Evolutionary conservation across 106 monocot genomes (phyloP).

Genomic region (Vanilla planifolia): DNA sequence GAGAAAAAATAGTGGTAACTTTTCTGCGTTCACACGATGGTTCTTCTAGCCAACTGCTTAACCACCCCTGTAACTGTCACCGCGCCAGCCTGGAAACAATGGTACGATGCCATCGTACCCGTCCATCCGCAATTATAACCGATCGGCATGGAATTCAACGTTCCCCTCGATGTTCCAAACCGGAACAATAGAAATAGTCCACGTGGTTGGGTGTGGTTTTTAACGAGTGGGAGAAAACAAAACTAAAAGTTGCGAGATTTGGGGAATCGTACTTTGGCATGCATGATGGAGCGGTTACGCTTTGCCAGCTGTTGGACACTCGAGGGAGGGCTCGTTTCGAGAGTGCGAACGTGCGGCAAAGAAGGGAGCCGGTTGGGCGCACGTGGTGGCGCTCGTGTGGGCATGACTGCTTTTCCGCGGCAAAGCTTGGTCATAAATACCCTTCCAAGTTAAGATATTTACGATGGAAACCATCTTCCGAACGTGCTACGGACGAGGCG

Average conservation of each 20-base stretch:
- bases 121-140: too few relatives aligned
- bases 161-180: background rate
- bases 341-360: too few relatives aligned
- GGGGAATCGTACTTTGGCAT: conserved; percentile 6
- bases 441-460: background rate
- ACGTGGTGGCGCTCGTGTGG: background rate
- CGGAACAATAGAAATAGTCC: background rate
- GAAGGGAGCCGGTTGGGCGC: conserved; percentile 1
- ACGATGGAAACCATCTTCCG: background rate
- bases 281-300: background rate
- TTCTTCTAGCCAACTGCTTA: too few relatives aligned
- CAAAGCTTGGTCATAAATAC: background rate
- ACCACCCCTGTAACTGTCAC: too few relatives aligned
- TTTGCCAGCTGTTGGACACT: conserved; percentile 1
- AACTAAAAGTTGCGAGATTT: background rate
- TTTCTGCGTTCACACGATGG: too few relatives aligned
- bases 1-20: too few relatives aligned
- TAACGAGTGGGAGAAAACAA: background rate
- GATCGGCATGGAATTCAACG: background rate
- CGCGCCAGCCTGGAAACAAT: too few relatives aligned
- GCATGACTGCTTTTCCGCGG: background rate
- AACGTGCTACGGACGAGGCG: background rate
- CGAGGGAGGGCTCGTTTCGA: too few relatives aligned
- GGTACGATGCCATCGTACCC: too few relatives aligned
- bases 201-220: background rate